Conservation (phyloP, 228 moss, liverwort and hornwort species). For the Sphagnum fallax region DNA sequence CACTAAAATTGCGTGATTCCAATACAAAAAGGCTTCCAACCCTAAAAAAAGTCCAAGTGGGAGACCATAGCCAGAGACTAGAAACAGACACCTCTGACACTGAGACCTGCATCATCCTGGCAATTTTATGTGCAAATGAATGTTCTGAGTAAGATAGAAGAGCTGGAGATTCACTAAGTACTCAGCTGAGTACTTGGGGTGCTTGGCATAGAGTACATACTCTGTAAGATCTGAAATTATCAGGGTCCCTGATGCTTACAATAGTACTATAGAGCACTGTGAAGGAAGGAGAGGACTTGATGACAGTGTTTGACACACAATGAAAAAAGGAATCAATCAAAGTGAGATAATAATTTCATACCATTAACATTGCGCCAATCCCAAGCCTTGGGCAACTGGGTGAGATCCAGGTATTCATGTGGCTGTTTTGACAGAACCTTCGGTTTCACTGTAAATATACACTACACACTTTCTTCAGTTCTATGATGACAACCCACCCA, state of each 20-base stretch:
- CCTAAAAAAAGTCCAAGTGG: too few relatives aligned
- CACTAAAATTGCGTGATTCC: background rate
- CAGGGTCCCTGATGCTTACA: background rate
- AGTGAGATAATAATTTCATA: slow-evolving; percentile 3
- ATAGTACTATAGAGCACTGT: too few relatives aligned
- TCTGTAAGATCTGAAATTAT: background rate
- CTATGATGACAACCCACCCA: too few relatives aligned
- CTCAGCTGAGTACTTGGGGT: background rate
- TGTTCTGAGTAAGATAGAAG: too few relatives aligned
- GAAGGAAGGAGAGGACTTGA: too few relatives aligned
- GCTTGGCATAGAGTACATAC: background rate
- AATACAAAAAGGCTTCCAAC: background rate
- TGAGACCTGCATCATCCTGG: too few relatives aligned
- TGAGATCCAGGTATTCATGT: slow-evolving; percentile 51
- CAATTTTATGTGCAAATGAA: too few relatives aligned
- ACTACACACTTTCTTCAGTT: too few relatives aligned
- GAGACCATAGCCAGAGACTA: too few relatives aligned
- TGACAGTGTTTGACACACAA: too few relatives aligned
- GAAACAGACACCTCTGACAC: too few relatives aligned
- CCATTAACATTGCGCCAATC: slow-evolving; percentile 90
- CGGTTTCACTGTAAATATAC: slow-evolving; percentile 26
- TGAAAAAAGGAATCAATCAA: background rate
- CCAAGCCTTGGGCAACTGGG: slow-evolving; percentile 57
- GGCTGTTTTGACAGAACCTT: slow-evolving; percentile 68
- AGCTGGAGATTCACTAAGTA: background rate